Evolutionary conservation across 2,329 filamentous ascomycete species (phyloP), one percentile per base, ranked within the genome.

Genomic region (Leptographium radiaticola): DNA sequence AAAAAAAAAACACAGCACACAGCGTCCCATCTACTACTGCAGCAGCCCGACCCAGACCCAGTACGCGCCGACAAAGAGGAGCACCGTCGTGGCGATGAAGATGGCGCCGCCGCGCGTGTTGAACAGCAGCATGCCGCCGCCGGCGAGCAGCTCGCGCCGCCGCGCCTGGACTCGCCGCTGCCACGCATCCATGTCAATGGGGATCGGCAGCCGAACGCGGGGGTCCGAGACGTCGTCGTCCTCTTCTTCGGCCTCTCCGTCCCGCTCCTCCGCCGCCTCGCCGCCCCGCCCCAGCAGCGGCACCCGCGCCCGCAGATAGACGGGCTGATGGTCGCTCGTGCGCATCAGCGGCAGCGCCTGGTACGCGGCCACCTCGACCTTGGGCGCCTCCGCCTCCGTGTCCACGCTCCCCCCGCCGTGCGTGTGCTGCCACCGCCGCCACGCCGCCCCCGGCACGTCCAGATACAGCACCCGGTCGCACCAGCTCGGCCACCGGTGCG

Each of bases 381-480:
- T 6, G 58, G 58, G 53, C 48, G 46, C 7, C n/a, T 15, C 11
- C 5, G 38, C 25, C 34, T 36, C 31, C 16, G 20, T 20, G 30
- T n/a, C 8, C 11, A 9, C 16, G 38, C 20, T 18, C 1, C 15
- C 25, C 36, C 25, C 16, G 33, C 33, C 31, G 6, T 2, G 3
- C 50, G n/a, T 16, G 9, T 31, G n/a, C 34, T 15, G 33, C 49
- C 45, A 55, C 36, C 33, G 34, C 40, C 65, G 62, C 45, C 67
- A 67, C 42, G 74, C 64, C 75, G 77, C 82, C 25, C 67, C 66
- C 20, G 77, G 80, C 25, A 76, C 69, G 51, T 85, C 79, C 4
- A 91, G 73, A 67, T 83, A 97, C 20, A 97, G 72, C 20, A 97
- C 84, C 4, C 93, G 81, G 67, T 97, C 93, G 62, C 89, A 95